Evolutionary conservation across 2,329 filamentous ascomycete genomes (phyloP), one percentile per base, ranked within the genome.

Genomic region (Phyllosticta capitalensis): DNA sequence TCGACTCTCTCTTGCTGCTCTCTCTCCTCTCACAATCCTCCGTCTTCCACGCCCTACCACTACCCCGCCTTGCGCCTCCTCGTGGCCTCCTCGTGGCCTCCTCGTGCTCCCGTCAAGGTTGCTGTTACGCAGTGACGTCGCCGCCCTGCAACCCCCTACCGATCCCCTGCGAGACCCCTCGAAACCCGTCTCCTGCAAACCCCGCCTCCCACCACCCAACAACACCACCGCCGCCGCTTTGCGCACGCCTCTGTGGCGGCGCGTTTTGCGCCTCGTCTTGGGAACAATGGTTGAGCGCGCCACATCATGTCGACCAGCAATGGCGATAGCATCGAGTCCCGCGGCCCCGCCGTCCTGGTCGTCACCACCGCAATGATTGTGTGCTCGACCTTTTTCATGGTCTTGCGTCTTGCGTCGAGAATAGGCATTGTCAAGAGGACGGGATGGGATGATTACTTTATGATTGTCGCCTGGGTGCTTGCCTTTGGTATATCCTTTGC

Each of bases 391-490:
- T 68, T 88, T 58, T 92, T 95, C 69, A 89, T 96, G 65, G 78
- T 79, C 50, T 81, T 89, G 38, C 85, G 92, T 58, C 78, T 95
- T 65, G 75, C 89, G 50, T 90, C 88, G 62, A 83, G 91, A 26
- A 79, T 83, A 55, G 83, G 81, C 53, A 86, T 96, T 55, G 86
- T 96, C 59, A 83, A 83, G 65, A 85, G 81, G 58, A 74, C 90
- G 56, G 84, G 81, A 59, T 82, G 83, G 77, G 90, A 95, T 73
- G 92, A 96, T 77, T 88, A 86, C 72, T 83, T 89, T 66, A 94
- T 96, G 72, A 72, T 90, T 10, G 64, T 89, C 49, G 90, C 91
- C 59, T 96, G 90, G 92, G 24, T 84, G 12, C 70, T 91, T 53
- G 82, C 85, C 48, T 82, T 88, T 64, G 87, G 83, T 38, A 75